Percentiles rank a stretch among this genome's conserved stretches.
Evolutionary conservation across 768 basidiomycete species (phyloP).

Genomic region (Russula abietina): DNA sequence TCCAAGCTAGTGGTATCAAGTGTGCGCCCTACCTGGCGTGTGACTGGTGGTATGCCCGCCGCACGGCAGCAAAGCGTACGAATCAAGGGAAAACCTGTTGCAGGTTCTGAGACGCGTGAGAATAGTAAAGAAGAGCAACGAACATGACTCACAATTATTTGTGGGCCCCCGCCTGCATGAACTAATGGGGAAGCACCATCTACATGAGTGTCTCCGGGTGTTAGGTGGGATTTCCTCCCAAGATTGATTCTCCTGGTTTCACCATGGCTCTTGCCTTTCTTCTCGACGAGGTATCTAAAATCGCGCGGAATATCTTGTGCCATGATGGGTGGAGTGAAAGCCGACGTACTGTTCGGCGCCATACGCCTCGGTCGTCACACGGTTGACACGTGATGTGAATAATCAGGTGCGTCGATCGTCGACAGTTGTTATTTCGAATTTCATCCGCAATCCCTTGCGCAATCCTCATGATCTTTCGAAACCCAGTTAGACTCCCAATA

Average conservation of each 20-base stretch:
- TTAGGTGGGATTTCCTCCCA: conserved; percentile 2
- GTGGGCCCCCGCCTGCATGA: conserved; percentile 71
- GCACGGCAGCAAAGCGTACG: conserved; percentile 69
- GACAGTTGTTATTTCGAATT: too few species aligned
- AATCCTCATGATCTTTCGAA: background rate
- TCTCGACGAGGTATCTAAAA: conserved; percentile 14
- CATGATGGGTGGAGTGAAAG: background rate
- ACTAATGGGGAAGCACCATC: conserved; percentile 26
- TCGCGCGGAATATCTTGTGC: conserved; percentile 14
- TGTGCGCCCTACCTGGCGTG: conserved; percentile 45
- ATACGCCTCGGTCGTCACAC: too few species aligned
- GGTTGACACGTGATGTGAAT: too few species aligned
- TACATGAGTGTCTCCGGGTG: conserved; percentile 15
- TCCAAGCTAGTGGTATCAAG: conserved; percentile 48
- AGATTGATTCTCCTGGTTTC: conserved; percentile 8
- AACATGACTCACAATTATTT: conserved; percentile 49
- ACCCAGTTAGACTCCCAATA: background rate
- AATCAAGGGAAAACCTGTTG: conserved; percentile 63
- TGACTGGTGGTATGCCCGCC: conserved; percentile 71
- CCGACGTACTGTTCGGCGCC: too few species aligned
- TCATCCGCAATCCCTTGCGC: background rate
- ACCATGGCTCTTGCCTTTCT: conserved; percentile 7
- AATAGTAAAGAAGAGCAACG: background rate
- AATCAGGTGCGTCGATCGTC: too few species aligned
- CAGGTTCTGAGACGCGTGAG: conserved; percentile 40